These are phyloP conservation scores for Choricystis sp. DNA, from an alignment of 139 green algal genomes.

Conservation along the genomic window DNA sequence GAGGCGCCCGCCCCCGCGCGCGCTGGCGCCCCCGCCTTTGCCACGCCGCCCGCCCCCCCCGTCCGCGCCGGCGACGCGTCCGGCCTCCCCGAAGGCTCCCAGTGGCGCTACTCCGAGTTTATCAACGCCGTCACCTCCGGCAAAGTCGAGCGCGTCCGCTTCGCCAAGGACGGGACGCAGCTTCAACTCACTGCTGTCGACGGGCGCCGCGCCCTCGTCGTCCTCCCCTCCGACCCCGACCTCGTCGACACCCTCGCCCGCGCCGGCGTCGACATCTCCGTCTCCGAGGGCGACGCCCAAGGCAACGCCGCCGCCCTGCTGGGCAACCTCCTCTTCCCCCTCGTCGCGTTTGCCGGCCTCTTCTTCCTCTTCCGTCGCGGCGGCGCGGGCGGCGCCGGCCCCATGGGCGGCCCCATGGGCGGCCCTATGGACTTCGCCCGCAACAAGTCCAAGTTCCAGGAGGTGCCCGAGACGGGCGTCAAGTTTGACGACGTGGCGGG, in stretches of 20 bases:
- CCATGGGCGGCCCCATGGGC: constrained; percentile 47
- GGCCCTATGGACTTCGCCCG: constrained; percentile 97
- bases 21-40: neutral
- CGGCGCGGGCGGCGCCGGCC: constrained; percentile 12
- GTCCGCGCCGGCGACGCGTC: constrained; percentile 7
- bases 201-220: constrained; percentile 54
- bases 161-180: constrained; percentile 88
- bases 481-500: constrained; percentile 93
- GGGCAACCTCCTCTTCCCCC: constrained; percentile 97
- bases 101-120: constrained; percentile 98
- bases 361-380: constrained; percentile 91
- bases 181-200: constrained; percentile 59
- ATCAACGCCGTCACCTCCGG: constrained; percentile 70
- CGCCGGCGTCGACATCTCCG: constrained; percentile 84
- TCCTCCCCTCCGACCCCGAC: constrained; percentile 76
- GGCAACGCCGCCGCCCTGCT: constrained; percentile 88
- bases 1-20: neutral
- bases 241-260: constrained; percentile 80
- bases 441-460: constrained; percentile 98
- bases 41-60: neutral
- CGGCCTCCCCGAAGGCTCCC: constrained; percentile 88
- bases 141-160: constrained; percentile 96
- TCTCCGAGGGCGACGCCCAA: constrained; percentile 70
- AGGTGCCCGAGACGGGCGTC: constrained; percentile 95
- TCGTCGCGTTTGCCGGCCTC: constrained; percentile 92